Conservation (phyloP, 140 eudicot genomes). For the Bidens hawaiensis region DNA sequence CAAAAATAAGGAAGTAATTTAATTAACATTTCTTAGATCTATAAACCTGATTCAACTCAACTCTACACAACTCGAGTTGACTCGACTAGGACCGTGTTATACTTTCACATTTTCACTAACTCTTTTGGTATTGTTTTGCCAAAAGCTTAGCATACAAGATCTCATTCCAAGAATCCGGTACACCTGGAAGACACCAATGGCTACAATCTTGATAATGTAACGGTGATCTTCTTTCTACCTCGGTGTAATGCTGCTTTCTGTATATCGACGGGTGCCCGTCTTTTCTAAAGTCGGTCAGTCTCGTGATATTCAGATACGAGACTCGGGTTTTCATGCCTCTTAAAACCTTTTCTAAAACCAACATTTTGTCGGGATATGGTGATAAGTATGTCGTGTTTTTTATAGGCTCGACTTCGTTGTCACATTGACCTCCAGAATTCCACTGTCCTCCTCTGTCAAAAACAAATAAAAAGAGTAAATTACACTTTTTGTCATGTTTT, state of each 20-base stretch:
- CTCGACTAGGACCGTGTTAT: constrained; percentile 1
- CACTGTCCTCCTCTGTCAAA: constrained; percentile 80
- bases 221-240: constrained; percentile 50
- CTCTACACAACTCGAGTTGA: background rate
- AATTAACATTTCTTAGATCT: constrained; percentile 24
- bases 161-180: constrained; percentile 93
- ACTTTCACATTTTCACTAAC: constrained; percentile 12
- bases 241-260: constrained; percentile 48
- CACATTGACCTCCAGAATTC: constrained; percentile 90
- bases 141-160: constrained; percentile 67
- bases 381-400: constrained; percentile 60
- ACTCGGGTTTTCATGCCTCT: constrained; percentile 65
- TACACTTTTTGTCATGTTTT: too few relatives aligned
- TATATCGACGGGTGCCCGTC: constrained; percentile 90
- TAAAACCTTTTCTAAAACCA: constrained; percentile 55
- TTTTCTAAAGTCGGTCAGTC: constrained; percentile 71
- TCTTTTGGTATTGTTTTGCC: constrained; percentile 38
- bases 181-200: constrained; percentile 99
- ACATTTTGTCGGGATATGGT: constrained; percentile 68
- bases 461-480: background rate
- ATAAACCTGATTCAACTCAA: background rate
- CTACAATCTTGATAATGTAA: constrained; percentile 72
- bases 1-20: constrained; percentile 22
- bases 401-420: constrained; percentile 74
- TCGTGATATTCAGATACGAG: constrained; percentile 63